phyloP scores from a whole-genome alignment of 176 grass and related monocot genomes.

The Melocanna baccifera region DNA sequence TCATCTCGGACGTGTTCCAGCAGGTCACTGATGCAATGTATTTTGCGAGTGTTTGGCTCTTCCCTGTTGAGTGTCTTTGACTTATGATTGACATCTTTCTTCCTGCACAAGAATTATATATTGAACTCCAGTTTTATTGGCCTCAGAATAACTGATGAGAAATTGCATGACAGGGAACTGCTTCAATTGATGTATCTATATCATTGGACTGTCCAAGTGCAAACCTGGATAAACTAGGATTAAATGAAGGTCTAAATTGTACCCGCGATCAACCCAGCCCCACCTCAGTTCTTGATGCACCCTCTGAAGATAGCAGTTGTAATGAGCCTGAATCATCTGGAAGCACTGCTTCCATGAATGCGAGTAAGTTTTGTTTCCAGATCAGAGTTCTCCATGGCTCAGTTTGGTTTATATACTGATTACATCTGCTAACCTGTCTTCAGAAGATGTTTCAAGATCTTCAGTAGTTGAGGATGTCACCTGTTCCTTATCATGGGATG shows the following conservation, averaged over 20 bases:
- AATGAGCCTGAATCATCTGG: conserved; percentile 59
- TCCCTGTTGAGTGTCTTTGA: background rate
- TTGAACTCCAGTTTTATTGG: background rate
- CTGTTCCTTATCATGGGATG: conserved; percentile 73
- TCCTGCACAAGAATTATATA: background rate
- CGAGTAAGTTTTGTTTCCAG: conserved; percentile 45
- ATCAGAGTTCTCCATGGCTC: background rate
- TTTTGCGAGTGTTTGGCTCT: background rate
- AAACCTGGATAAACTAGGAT: conserved; percentile 38
- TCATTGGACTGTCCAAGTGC: conserved; percentile 18
- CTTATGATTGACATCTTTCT: background rate
- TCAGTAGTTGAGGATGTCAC: conserved; percentile 53
- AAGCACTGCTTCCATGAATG: conserved; percentile 21
- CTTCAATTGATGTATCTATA: conserved; percentile 32
- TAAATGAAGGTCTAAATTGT: conserved; percentile 26
- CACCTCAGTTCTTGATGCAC: conserved; percentile 77
- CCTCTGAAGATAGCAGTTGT: conserved; percentile 66
- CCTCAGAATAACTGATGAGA: conserved; percentile 17
- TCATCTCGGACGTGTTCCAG: background rate
- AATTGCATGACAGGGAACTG: conserved; percentile 46
- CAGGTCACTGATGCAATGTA: background rate
- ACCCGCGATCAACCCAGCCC: conserved; percentile 79
- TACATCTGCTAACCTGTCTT: conserved; percentile 6
- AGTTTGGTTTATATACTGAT: conserved; percentile 15
- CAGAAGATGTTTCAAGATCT: conserved; percentile 53